Conservation (phyloP, 371 early-diverging fungal genomes). For the Lichtheimia ornata region DNA sequence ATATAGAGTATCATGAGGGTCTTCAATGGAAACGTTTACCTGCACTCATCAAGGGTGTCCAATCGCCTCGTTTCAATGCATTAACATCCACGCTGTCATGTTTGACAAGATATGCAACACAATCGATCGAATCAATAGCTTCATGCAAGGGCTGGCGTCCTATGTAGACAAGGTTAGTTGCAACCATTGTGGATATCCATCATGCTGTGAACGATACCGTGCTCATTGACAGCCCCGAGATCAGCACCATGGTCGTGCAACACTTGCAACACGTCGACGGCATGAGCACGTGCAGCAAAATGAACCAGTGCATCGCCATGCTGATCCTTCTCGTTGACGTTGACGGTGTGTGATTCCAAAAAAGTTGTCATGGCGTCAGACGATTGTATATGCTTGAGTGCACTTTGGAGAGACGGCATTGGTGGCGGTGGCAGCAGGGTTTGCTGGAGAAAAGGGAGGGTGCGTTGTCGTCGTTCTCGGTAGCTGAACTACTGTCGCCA, state of each 20-base stretch:
- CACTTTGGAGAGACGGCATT: not conserved
- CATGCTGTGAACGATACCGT: conserved; percentile 27
- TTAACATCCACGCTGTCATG: conserved; percentile 41
- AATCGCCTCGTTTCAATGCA: conserved; percentile 56
- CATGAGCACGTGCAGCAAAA: conserved; percentile 49
- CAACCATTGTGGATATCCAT: not conserved
- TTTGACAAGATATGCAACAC: conserved; percentile 32
- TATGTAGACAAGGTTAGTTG: not conserved
- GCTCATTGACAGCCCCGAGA: conserved; percentile 44
- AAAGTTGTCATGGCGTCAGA: not conserved
- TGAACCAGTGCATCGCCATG: conserved; percentile 55
- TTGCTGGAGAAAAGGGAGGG: no score
- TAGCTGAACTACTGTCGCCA: not conserved
- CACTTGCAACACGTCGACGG: conserved; percentile 24
- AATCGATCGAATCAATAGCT: conserved; percentile 46
- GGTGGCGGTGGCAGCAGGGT: no score
- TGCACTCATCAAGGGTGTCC: conserved; percentile 59
- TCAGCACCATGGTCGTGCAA: conserved; percentile 35
- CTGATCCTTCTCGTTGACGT: conserved; percentile 26
- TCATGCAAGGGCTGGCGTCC: conserved; percentile 55
- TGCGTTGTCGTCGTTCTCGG: no score
- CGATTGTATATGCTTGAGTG: conserved; percentile 11
- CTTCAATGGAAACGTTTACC: conserved; percentile 18
- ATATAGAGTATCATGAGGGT: not conserved
- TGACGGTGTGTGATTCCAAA: not conserved